A percentile compares a stretch with the other conserved stretches of the same genome.
Conservation (phyloP, 306 rosid genomes). For the Oemleria cerasiformis region DNA sequence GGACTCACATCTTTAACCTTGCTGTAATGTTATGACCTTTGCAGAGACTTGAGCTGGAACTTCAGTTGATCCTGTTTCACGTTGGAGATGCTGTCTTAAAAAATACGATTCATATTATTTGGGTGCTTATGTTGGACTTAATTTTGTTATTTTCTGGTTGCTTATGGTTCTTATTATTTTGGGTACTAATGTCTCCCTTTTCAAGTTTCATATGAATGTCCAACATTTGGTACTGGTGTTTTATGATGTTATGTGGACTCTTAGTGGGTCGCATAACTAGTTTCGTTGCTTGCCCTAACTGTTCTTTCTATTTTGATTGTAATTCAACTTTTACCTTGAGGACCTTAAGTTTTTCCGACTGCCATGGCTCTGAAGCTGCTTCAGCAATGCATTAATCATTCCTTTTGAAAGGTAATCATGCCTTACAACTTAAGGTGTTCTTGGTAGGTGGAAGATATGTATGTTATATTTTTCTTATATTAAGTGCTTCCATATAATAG, state of each 20-base stretch:
- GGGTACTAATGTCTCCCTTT: conserved; percentile 49
- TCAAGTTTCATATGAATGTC: conserved; percentile 34
- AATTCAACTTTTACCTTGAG: conserved; percentile 29
- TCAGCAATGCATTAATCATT: background rate
- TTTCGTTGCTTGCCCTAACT: conserved; percentile 43
- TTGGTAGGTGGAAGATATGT: background rate
- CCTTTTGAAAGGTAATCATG: conserved; percentile 12
- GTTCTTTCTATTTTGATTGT: conserved; percentile 24
- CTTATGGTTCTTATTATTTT: conserved; percentile 37
- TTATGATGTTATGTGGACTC: conserved; percentile 30
- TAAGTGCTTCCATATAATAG: background rate
- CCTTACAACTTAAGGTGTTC: conserved; percentile 1
- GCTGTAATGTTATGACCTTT: conserved; percentile 96
- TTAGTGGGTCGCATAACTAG: conserved; percentile 28
- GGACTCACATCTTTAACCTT: conserved; percentile 99
- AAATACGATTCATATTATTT: conserved; percentile 36
- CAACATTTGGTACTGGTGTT: conserved; percentile 41
- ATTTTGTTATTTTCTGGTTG: conserved; percentile 31
- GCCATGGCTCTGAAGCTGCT: conserved; percentile 11
- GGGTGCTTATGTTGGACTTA: conserved; percentile 43
- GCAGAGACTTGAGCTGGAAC: conserved; percentile 79
- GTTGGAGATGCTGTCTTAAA: conserved; percentile 45
- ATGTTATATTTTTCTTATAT: conserved; percentile 7
- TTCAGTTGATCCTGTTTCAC: conserved; percentile 36
- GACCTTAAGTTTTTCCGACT: conserved; percentile 1